Conservation (phyloP, 2,329 filamentous ascomycete species). For the Cladosporium sp. region DNA sequence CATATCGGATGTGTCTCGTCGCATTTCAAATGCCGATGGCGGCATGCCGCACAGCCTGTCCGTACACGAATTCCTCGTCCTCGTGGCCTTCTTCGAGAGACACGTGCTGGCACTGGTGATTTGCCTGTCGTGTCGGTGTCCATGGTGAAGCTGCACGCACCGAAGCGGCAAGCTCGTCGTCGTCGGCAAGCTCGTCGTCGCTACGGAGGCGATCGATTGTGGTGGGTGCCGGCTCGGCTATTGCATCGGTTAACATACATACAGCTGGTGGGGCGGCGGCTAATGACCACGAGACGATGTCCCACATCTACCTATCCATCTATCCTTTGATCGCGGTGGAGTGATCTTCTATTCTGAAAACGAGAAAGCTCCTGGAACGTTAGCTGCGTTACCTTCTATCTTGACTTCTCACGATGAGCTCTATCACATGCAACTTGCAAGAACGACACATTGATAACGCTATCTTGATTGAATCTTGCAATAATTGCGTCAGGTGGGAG, state of each 20-base stretch:
- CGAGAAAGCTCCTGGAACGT: too few relatives aligned
- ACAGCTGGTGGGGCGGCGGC: background rate
- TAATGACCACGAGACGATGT: background rate
- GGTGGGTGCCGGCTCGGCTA: slow-evolving; percentile 2
- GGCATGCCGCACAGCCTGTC: slow-evolving; percentile 38
- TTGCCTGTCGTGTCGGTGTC: background rate
- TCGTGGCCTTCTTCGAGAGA: slow-evolving; percentile 33
- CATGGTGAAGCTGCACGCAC: background rate
- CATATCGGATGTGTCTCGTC: slow-evolving; percentile 41
- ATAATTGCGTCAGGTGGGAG: too few relatives aligned
- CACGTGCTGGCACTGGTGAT: background rate
- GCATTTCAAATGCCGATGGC: slow-evolving; percentile 46
- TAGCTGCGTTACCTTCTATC: too few relatives aligned
- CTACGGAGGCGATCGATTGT: background rate
- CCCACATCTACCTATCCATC: background rate
- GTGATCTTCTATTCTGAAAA: too few relatives aligned
- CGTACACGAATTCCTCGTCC: slow-evolving; percentile 42
- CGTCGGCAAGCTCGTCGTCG: background rate
- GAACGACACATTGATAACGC: too few relatives aligned
- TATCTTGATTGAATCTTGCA: too few relatives aligned
- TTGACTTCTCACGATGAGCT: too few relatives aligned
- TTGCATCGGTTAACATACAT: background rate
- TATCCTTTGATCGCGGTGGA: too few relatives aligned
- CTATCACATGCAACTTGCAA: too few relatives aligned
- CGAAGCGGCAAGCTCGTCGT: background rate